Percentiles rank a stretch among this genome's conserved stretches.
Evolutionary conservation across 345 rosid genomes (phyloP).

Genomic region (Tarenaya hassleriana): DNA sequence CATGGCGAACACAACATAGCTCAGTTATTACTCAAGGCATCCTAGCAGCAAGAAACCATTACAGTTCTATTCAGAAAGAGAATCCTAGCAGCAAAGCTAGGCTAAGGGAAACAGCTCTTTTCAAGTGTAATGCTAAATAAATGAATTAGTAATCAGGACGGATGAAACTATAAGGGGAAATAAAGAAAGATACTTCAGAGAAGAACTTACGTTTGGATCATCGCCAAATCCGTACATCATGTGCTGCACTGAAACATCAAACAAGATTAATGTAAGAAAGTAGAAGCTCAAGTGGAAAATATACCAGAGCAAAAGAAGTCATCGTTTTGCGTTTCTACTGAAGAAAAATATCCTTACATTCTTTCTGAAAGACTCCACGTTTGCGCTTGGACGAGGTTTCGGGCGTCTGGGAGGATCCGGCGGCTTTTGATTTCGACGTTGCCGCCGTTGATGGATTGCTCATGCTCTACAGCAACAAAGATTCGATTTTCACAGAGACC

Average conservation of each 20-base stretch:
- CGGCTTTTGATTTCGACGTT: conserved; percentile 55
- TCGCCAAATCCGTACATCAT: conserved; percentile 98
- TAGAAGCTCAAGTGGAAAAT: background rate
- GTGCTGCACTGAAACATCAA: conserved; percentile 62
- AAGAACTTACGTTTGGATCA: conserved; percentile 63
- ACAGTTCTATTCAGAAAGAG: too few species aligned
- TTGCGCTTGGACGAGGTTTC: conserved; percentile 78
- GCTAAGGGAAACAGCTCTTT: too few species aligned
- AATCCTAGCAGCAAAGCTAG: too few species aligned
- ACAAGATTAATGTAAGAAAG: background rate
- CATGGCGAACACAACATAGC: background rate
- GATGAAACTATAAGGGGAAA: background rate
- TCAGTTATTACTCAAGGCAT: background rate
- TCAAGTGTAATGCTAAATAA: too few species aligned
- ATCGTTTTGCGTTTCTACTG: too few species aligned
- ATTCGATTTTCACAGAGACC: background rate
- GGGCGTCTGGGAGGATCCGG: conserved; percentile 55
- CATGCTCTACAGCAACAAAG: conserved; percentile 17
- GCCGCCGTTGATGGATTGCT: conserved; percentile 33
- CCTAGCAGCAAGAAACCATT: background rate
- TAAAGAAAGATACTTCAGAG: background rate
- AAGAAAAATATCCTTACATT: conserved; percentile 36
- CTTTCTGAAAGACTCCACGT: conserved; percentile 81
- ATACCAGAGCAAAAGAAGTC: background rate
- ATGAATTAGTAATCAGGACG: too few species aligned